Evolutionary conservation across 2,329 filamentous ascomycete genomes (phyloP), one percentile per base, ranked within the genome.

Genomic region (Alternaria burnsii): DNA sequence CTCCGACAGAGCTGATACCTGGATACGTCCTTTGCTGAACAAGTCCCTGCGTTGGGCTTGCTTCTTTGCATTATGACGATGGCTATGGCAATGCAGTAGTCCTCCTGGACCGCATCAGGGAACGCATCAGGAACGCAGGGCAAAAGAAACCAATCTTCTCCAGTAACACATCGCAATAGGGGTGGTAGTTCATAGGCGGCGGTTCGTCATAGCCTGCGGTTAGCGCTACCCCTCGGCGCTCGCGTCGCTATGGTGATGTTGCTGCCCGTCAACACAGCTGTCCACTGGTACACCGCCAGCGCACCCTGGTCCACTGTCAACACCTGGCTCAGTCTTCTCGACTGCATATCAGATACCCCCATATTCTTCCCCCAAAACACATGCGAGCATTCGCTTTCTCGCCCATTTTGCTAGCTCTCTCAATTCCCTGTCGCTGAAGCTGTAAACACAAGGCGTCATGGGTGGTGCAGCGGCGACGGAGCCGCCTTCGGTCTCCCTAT

Each of bases 401-500:
- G 55, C 59, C 57, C 55, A 47, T 58, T 46, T 40, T 50, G 47
- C 51, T 58, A 50, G 41, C 61, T 57, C 52, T 53, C 60, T 55
- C 63, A 32, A 41, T 52, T 56, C 47, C 51, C 66, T 54, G 54
- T 70, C 66, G 65, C 67, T 71, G 63, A 63, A 59, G 38, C 62
- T 54, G 60, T 69, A 73, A 68, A 72, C 65, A 74, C 68, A 78
- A 67, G 40, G 72, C 76, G 70, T 65, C 52, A 90, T 90, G 88
- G 86, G 87, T 78, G 86, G 84, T 68, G 84, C 85, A 63, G 63
- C 72, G 63, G 83, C 85, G 70, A 81, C 85, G 71, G 89, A 90
- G 69, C 81, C 82, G 70, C 89, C 89, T 69, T 85, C 86, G 53
- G 88, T 91, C 71, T 83, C 88, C 70, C 82, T 91, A 74, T 91